Percentiles rank a stretch among this genome's conserved stretches.
Evolutionary conservation across 1,139 yeast genomes (phyloP).

Genomic region (Hansenula sp.): DNA sequence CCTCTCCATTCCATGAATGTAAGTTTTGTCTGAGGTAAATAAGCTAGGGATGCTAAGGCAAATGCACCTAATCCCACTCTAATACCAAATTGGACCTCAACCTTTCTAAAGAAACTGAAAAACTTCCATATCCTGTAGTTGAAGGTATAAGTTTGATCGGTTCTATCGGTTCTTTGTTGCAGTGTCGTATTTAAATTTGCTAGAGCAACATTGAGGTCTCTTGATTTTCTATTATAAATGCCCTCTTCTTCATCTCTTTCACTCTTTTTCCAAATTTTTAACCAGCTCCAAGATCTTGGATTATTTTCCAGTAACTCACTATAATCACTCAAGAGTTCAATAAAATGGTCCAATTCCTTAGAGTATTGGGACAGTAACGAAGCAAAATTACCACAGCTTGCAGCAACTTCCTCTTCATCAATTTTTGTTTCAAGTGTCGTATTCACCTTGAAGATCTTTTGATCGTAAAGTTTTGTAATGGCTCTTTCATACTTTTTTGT

Average conservation of each 20-base stretch:
- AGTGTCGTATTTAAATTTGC: constrained; percentile 13
- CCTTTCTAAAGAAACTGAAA: constrained; percentile 43
- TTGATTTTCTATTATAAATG: constrained; percentile 3
- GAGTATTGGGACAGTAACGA: constrained; percentile 62
- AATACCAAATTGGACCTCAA: constrained; percentile 75
- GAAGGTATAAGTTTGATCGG: constrained; percentile 10
- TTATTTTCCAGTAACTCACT: constrained; percentile 26
- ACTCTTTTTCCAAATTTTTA: constrained; percentile 41
- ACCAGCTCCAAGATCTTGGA: constrained; percentile 46
- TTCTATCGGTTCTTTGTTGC: constrained; percentile 9
- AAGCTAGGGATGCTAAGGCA: constrained; percentile 64
- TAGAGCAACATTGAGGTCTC: constrained; percentile 18
- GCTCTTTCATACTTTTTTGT: constrained; percentile 55
- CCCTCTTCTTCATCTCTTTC: neutral
- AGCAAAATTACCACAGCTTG: constrained; percentile 80
- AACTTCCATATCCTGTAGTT: constrained; percentile 37
- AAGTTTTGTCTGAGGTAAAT: constrained; percentile 49
- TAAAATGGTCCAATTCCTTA: constrained; percentile 47
- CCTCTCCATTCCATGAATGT: constrained; percentile 66
- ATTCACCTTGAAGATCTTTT: constrained; percentile 43
- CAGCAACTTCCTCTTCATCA: constrained; percentile 78
- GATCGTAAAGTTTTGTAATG: constrained; percentile 54
- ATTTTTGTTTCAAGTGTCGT: constrained; percentile 34
- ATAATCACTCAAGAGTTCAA: constrained; percentile 44
- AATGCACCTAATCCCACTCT: constrained; percentile 80